These are phyloP conservation scores for Mucor sp. DNA, from an alignment of 371 early-diverging fungal species.

Conservation along the genomic window DNA sequence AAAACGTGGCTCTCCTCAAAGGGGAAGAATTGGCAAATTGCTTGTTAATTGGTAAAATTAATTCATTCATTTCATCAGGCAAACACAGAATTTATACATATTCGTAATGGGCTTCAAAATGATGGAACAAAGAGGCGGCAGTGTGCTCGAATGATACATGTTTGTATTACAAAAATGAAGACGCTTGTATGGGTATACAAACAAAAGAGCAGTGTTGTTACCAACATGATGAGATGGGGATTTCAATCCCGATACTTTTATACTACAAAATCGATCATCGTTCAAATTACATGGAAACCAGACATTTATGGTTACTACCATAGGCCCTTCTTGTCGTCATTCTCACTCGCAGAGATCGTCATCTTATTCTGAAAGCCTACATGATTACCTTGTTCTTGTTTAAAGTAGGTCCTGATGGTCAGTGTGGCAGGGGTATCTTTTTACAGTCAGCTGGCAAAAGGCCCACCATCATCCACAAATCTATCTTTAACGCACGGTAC, in stretches of 20 bases:
- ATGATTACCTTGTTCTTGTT: neutral
- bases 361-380: neutral
- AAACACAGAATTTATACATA: neutral
- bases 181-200: neutral
- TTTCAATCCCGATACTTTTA: neutral
- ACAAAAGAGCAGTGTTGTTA: neutral
- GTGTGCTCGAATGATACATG: neutral
- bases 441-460: slow-evolving; percentile 11
- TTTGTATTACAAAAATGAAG: neutral
- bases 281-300: neutral
- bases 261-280: slow-evolving; percentile 4
- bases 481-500: slow-evolving; percentile 3
- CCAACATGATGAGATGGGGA: neutral
- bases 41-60: neutral
- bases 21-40: neutral
- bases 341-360: neutral
- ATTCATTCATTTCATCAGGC: neutral
- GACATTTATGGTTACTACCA: neutral
- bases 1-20: slow-evolving; percentile 24
- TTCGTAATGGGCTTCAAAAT: neutral
- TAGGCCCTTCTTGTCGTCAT: neutral
- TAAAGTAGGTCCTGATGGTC: neutral
- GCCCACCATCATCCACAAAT: neutral
- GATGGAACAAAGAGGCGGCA: neutral
- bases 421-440: neutral